Evolutionary conservation across 23 red algal genomes (phyloP), one percentile per base, ranked within the genome.

Genomic region (Gracilaria caudata): DNA sequence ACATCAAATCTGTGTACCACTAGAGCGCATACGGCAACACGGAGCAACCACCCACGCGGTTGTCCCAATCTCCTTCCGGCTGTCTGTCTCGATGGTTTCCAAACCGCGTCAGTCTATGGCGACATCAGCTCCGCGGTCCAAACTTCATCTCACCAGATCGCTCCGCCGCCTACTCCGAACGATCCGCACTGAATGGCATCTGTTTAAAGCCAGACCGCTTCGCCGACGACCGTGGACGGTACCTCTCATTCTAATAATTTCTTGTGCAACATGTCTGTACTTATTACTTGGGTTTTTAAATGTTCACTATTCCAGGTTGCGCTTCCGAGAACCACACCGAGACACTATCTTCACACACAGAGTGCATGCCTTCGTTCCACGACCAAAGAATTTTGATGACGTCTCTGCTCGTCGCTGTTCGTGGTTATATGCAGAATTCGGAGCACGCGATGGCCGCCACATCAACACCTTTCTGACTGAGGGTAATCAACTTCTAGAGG

Each of bases 371-470:
- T 91, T 82, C 40, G 47, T 91, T 3, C 87, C 77, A n/a, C 43
- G 75, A 16, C 87, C 63, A 12, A 58, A 60, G 28, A 28, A 60
- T 6, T 75, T 91, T 47, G 87, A 81, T 38, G 66, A 57, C 19
- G 87, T 60, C 33, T 44, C 45, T n/a, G 51, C 43, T 54, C 58
- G 49, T 45, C 77, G 73, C 16, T 91, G 87, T 34, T 82, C 87
- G 5, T 91, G 87, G 87, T 53, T 91, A 5, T 91, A 91, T 61
- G 66, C 78, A 34, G 87, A 91, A 39, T 81, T 91, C 23, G 65
- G 65, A 35, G 87, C 87, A 21, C 57, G 78, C 23, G 87, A 91
- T 91, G 87, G 75, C 19, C 66, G 87, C n/a, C 63, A 82, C 63
- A 35, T 91, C 5, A 45, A 57, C 37, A 29, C 33, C 24, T 91